phyloP scores from a whole-genome alignment of 1,284 basidiomycete genomes.

The Puccinia hordei region DNA sequence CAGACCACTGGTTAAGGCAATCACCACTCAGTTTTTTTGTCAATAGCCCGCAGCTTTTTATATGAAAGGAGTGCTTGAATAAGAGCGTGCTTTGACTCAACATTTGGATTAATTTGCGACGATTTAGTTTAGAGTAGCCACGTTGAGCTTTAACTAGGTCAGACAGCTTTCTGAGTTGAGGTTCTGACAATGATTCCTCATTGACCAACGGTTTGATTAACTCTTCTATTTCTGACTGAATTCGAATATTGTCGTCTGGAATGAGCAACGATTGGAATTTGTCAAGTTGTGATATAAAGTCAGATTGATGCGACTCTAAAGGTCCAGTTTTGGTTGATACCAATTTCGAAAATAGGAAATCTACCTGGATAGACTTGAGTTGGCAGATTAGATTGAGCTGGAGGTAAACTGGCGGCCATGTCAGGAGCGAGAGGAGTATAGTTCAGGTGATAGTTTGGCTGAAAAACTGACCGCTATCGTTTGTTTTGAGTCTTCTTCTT shows the following conservation, averaged over 20 bases:
- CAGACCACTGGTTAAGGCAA: conserved; percentile 29
- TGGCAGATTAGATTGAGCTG: conserved; percentile 37
- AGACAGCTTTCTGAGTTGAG: conserved; percentile 35
- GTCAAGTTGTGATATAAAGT: background rate
- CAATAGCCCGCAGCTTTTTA: background rate
- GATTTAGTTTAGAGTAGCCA: conserved; percentile 6
- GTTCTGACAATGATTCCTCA: background rate
- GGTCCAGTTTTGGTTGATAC: background rate
- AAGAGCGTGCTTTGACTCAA: conserved; percentile 12
- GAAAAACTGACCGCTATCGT: conserved; percentile 27
- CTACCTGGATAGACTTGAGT: background rate
- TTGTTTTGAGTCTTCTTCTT: conserved; percentile 38
- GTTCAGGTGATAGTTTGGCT: background rate
- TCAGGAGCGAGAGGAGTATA: conserved; percentile 6
- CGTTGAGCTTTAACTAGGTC: conserved; percentile 23
- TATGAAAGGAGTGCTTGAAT: background rate
- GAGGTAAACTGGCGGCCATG: conserved; percentile 13
- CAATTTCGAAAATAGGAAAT: background rate
- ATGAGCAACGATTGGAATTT: background rate
- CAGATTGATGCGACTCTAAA: background rate
- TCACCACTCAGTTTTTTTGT: background rate
- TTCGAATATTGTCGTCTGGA: conserved; percentile 19
- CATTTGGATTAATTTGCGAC: conserved; percentile 32
- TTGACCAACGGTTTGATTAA: conserved; percentile 4
- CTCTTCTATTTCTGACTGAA: conserved; percentile 34